Base-by-base conservation (phyloP, 2,329 filamentous ascomycete genomes). In the Juglanconis oblonga region DNA sequence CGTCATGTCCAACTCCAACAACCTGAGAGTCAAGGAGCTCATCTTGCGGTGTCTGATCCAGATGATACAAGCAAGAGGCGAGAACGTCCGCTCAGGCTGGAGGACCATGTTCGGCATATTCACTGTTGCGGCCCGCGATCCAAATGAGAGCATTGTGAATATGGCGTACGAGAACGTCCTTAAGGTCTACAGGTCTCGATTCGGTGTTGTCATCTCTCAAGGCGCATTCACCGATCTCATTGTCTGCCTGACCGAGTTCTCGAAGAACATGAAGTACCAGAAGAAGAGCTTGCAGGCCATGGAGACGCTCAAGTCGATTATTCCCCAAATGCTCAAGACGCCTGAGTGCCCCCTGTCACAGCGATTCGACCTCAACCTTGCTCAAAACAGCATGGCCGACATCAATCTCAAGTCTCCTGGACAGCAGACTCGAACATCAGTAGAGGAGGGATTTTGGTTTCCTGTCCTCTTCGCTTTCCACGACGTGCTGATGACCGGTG, bases 61-160 rank as follows among this genome's bases (percentile, higher is more conserved):
- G 75, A 99, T 99, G 96, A 97, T 99, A 52, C 95, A 99, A 76
- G 93, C 94, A 36, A 85, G 91, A 60, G 96, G 96, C 5, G 90
- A 97, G 74, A 98, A 98, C 67, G 99, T 99, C 70, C 88, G 94
- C 55, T 97, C 93, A 44, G 95, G 95, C 5, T 99, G 95, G 95
- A 89, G 95, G 71, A 98, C 96, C 24, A 99, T 99, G 94, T 98
- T 99, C 74, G 95, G 94, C 4, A 94, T 97, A 35, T 99, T 99
- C 71, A 97, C 94, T 1, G 92, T 98, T 42, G 95, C 96, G 33
- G 95, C 96, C 17, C 84, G 89, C 63, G 96, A 98, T 71, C 91
- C 90, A 14, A 93, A 97, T 71, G 95, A 99, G 78, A 89, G 87
- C 64, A 97, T 99, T 65, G 95, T 99, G 63, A 97, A 93, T 69